Conservation (phyloP, 2,329 filamentous ascomycete species). For the Aspergillus hiratsukae region DNA sequence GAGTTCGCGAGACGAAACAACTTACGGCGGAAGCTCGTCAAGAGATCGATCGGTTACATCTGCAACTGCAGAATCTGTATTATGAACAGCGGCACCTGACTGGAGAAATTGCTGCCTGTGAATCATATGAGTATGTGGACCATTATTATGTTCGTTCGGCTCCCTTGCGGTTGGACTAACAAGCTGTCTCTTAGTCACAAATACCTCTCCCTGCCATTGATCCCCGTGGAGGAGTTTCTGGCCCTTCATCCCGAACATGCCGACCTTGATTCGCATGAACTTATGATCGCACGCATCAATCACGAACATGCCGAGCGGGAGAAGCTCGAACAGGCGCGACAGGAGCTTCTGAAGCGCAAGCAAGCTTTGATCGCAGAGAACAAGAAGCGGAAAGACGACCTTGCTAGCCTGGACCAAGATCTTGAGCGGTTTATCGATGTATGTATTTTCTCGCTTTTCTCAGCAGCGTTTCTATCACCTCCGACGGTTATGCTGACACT, state of each 20-base stretch:
- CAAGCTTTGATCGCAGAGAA: constrained; percentile 69
- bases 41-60: constrained; percentile 84
- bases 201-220: constrained; percentile 78
- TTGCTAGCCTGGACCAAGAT: constrained; percentile 86
- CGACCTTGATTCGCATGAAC: constrained; percentile 67
- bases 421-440: constrained; percentile 92
- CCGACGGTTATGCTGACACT: constrained; percentile 13
- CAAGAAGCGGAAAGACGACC: constrained; percentile 87
- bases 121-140: constrained; percentile 75
- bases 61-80: constrained; percentile 91
- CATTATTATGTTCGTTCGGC: constrained; percentile 1
- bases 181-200: constrained; percentile 53
- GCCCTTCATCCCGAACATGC: constrained; percentile 68
- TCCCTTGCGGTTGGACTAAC: constrained; percentile 2
- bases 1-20: constrained; percentile 79
- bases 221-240: constrained; percentile 79
- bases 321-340: constrained; percentile 76
- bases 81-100: constrained; percentile 91
- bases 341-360: constrained; percentile 69
- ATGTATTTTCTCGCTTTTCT: constrained; percentile 30
- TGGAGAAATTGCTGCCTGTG: constrained; percentile 84
- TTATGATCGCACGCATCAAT: constrained; percentile 87
- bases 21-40: constrained; percentile 81
- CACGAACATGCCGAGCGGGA: constrained; percentile 84
- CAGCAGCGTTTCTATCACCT: not conserved